These are phyloP conservation scores for Umbelopsis sp. DNA, from an alignment of 192 early-diverging fungal species.

Conservation along the genomic window DNA sequence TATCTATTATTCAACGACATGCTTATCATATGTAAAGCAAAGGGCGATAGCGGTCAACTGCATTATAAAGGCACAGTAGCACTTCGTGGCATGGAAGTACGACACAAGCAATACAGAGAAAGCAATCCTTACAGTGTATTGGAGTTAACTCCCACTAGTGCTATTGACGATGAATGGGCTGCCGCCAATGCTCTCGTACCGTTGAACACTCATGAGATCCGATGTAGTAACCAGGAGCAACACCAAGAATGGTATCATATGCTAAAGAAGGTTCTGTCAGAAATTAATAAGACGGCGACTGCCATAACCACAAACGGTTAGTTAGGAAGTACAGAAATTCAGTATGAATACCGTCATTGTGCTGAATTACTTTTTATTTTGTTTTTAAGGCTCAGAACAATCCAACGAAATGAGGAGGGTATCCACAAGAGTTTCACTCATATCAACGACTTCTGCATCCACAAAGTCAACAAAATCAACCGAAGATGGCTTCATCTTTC, in stretches of 20 bases:
- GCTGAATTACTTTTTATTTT: background rate
- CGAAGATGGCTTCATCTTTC: background rate
- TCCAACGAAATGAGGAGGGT: background rate
- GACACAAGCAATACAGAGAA: conserved; percentile 14
- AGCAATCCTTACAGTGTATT: conserved; percentile 20
- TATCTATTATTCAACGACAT: conserved; percentile 33
- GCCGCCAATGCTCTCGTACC: conserved; percentile 20
- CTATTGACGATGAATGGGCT: conserved; percentile 18
- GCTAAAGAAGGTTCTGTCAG: conserved; percentile 22
- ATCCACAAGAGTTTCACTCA: background rate
- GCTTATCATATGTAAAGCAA: conserved; percentile 20
- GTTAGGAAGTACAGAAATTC: background rate
- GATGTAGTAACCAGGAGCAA: conserved; percentile 18
- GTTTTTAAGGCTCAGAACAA: background rate
- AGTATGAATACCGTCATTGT: background rate
- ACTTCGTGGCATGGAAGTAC: conserved; percentile 20
- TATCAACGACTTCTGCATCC: background rate
- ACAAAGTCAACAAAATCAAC: conserved; percentile 7
- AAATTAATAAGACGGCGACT: conserved; percentile 7
- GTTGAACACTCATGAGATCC: conserved; percentile 14
- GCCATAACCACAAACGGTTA: background rate
- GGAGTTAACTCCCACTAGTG: conserved; percentile 20
- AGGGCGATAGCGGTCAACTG: conserved; percentile 20
- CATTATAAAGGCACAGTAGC: conserved; percentile 31
- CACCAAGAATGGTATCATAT: conserved; percentile 27